These are phyloP conservation scores for Bigelowiella natans DNA, from an alignment of 78 protist genomes.

Conservation along the genomic window DNA sequence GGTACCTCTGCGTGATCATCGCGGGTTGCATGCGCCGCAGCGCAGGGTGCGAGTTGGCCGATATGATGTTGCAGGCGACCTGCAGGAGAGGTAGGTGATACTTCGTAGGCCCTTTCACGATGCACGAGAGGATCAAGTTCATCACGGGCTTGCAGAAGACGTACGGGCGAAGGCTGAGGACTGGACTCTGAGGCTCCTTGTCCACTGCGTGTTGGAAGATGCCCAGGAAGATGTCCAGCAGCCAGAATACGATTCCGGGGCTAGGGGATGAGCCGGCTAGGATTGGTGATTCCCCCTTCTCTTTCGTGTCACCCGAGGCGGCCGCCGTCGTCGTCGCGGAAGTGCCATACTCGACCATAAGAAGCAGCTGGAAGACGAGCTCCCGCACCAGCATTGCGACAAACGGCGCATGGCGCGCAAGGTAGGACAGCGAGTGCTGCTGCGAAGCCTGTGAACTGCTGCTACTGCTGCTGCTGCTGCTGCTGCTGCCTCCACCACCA, in stretches of 20 bases:
- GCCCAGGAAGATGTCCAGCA: not conserved
- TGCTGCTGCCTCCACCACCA: no score
- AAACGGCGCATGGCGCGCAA: not conserved
- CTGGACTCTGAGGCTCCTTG: not conserved
- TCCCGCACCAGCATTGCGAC: not conserved
- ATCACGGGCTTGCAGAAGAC: not conserved
- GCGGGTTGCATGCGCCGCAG: not conserved
- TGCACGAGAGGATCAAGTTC: not conserved
- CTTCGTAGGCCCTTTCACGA: not conserved
- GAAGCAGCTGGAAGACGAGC: not conserved
- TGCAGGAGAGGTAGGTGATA: not conserved
- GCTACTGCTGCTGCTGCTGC: no score
- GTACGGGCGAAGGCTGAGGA: not conserved
- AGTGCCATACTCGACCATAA: not conserved
- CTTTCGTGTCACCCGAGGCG: no score
- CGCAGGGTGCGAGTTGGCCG: not conserved
- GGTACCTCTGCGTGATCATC: not conserved
- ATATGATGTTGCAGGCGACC: not conserved
- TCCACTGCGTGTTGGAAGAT: not conserved
- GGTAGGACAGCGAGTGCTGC: not conserved
- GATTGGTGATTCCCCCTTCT: no score
- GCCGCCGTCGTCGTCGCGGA: no score
- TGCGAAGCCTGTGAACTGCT: no score
- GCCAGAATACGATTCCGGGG: not conserved
- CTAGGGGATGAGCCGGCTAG: not conserved